Evolutionary conservation across 805 yeast genomes (phyloP), one percentile per base, ranked within the genome.

Genomic region (Metschnikowia matae): DNA sequence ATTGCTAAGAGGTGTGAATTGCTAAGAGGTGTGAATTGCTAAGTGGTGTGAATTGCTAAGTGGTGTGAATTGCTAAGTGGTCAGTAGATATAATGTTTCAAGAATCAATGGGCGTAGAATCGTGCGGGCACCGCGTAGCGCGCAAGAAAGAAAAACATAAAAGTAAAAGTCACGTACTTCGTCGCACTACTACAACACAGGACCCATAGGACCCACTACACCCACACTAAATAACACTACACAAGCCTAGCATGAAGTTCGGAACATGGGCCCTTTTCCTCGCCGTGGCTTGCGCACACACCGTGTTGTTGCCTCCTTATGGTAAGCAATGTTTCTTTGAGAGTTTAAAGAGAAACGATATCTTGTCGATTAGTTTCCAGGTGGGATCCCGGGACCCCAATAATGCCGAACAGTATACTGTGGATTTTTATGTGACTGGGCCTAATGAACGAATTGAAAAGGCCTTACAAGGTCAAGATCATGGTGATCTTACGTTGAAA

Each of bases 261-360:
- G 39, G 53, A 21, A 44, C 40, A 32, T 56, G 54, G 57, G 48
- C 54, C 43, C 48, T 60, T 15, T 48, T 58, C 56, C 51, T 56
- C 56, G 51, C 55, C 47, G 31, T 55, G n/a, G 64, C 55, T 18
- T 36, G 50, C 20, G 95, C 95, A 0, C 96, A 89, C 67, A 89
- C 88, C 61, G 92, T 89, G 34, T 74, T 88, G 55, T 72, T 91
- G 50, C 89, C 94, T 13, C 83, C 97, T 15, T 77, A 84, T 60
- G 94, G 96, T 26, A 85, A 85, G 64, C 85, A 85, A 62, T 92
- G 99, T 71, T 92, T 89, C 70, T 89, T 78, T 62, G 98, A 94
- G 65, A 78, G 78, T 51, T 77, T 94, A 73, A 87, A 84, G 65
- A 78, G 78, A 61, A 87, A 88, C 59, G 99, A 92, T 70, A 89